Percentiles rank a stretch among this genome's conserved stretches.
Evolutionary conservation across 345 rosid species (phyloP).

Genomic region (Sonneratia caseolaris): DNA sequence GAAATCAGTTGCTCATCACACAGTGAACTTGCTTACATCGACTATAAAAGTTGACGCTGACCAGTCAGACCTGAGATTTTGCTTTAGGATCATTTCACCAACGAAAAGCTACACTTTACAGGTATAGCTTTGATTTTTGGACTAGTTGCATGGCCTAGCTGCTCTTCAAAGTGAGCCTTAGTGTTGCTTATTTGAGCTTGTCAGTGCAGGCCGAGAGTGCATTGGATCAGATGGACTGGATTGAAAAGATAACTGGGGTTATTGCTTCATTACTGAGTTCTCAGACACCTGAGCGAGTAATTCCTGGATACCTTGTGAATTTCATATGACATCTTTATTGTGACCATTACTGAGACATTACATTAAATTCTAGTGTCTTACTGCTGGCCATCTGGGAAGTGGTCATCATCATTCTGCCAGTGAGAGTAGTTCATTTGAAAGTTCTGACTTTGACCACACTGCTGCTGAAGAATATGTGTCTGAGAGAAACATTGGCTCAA

Average conservation of each 20-base stretch:
- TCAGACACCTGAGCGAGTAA: constrained; percentile 87
- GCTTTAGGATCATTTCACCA: constrained; percentile 98
- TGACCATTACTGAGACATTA: not conserved
- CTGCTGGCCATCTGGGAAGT: constrained; percentile 75
- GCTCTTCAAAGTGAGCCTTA: constrained; percentile 16
- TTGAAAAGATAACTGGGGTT: constrained; percentile 96
- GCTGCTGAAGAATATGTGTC: constrained; percentile 57
- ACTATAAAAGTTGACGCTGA: constrained; percentile 95
- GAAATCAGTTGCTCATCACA: constrained; percentile 92
- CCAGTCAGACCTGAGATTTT: constrained; percentile 93
- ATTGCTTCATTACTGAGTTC: constrained; percentile 93
- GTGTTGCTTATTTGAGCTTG: constrained; percentile 37
- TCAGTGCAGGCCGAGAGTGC: constrained; percentile 99
- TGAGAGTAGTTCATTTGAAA: constrained; percentile 94
- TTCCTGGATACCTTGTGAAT: not conserved
- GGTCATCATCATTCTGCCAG: constrained; percentile 88
- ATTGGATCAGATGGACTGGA: constrained; percentile 97
- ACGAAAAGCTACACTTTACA: constrained; percentile 91
- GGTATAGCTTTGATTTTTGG: constrained; percentile 28
- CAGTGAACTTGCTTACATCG: constrained; percentile 93
- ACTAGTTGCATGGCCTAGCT: not conserved
- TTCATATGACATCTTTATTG: not conserved
- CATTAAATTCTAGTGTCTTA: constrained; percentile 43
- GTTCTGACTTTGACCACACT: constrained; percentile 81
- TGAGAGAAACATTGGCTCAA: constrained; percentile 45